Base-by-base conservation (phyloP, 2,329 filamentous ascomycete genomes). In the Cladophialophora chaetospira region DNA sequence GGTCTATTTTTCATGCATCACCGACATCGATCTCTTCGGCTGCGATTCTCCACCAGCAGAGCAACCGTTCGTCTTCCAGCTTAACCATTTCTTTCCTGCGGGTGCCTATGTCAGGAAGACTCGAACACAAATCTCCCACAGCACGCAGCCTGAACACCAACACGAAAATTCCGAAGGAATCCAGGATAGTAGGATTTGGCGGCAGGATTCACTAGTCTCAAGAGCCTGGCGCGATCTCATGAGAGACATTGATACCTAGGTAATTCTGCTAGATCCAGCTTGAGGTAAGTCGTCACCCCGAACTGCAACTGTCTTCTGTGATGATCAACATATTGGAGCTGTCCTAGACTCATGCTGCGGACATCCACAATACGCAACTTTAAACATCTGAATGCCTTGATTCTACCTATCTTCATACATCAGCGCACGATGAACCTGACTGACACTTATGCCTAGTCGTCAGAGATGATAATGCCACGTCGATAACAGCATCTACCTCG, bases 301-400 rank as follows among this genome's bases (percentile, higher is more conserved):
- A 43, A 17, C 26, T 23, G n/a, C 21, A 23, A 15, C 10, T 45
- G 17, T n/a, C 21, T 31, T 50, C 23, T 15, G 61, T 68, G 67
- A 69, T 69, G 67, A 69, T 60, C 60, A 55, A 29, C 48, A 63
- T 69, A 69, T 69, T 69, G 67, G 67, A 69, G 67, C 67, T 69
- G 67, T 68, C 67, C 66, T 65, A 69, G 57, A 59, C 53, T 49
- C 36, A 13, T 45, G 35, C 53, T 69, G 67, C 63, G 66, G 67
- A 69, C 46, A 62, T 21, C 50, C 51, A 52, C 36, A 58, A 62
- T 65, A 64, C 65, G 59, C 59, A 67, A 56, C 47, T 62, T 64
- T 53, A 58, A 60, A 45, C 40, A 33, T 59, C 63, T 66, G 62
- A 66, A 43, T 35, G 13, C 13, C 25, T 51, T 29, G 11, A 43